Conservation (phyloP, 1,139 yeast genomes). For the Zygosaccharomyces pseudobailii region DNA sequence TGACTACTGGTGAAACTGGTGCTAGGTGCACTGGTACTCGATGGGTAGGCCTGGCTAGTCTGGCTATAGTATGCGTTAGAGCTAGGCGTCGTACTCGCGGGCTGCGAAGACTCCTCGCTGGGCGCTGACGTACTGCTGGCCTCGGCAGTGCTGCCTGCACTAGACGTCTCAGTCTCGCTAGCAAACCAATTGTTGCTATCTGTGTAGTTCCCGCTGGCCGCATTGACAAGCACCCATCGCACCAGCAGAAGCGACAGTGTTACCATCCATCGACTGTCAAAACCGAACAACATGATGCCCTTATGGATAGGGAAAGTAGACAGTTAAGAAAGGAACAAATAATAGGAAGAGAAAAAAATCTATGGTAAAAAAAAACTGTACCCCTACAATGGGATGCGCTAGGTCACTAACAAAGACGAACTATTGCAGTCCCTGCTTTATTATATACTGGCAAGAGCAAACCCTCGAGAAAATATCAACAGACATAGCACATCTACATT, state of each 20-base stretch:
- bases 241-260: conserved; percentile 1
- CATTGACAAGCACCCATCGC: not conserved
- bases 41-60: not conserved
- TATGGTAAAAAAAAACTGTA: not conserved
- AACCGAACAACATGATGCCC: conserved; percentile 3
- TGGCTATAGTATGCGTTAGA: not conserved
- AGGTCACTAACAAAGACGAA: not conserved
- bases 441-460: not conserved
- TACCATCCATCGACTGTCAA: conserved; percentile 1
- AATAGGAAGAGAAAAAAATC: not conserved
- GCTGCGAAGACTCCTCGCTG: not conserved
- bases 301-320: not conserved
- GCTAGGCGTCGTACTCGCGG: not conserved
- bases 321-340: not conserved
- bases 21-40: not conserved
- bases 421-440: not conserved
- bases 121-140: not conserved
- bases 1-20: not conserved
- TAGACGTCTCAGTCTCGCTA: not conserved
- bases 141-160: not conserved
- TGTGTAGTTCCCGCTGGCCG: not conserved
- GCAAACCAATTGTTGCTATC: not conserved
- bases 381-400: not conserved
- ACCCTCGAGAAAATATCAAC: not conserved
- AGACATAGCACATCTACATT: not conserved